Conservation (phyloP, 805 yeast genomes). For the Monosporozyma yasuniensis region DNA sequence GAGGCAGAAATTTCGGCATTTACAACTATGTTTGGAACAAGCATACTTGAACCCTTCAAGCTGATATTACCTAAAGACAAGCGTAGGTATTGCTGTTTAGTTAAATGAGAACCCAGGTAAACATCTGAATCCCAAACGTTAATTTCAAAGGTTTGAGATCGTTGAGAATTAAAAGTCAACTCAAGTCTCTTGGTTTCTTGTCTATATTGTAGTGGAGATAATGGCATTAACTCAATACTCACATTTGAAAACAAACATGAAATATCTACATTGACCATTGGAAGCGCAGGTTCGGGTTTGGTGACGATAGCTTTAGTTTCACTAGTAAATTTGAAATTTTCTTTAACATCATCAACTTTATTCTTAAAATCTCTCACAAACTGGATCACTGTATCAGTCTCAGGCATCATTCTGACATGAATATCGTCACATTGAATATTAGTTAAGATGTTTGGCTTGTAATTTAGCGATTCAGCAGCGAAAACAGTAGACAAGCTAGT, state of each 20-base stretch:
- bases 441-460: constrained; percentile 11
- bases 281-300: background rate
- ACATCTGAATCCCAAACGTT: constrained; percentile 21
- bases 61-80: constrained; percentile 20
- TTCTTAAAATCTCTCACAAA: constrained; percentile 10
- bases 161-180: constrained; percentile 12
- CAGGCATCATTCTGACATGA: constrained; percentile 17
- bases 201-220: constrained; percentile 18
- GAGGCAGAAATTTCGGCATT: constrained; percentile 13
- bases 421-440: constrained; percentile 15
- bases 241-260: constrained; percentile 14
- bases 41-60: constrained; percentile 5
- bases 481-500: constrained; percentile 13
- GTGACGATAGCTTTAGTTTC: background rate
- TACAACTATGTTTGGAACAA: constrained; percentile 1
- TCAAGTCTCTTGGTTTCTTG: constrained; percentile 19
- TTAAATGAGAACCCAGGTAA: constrained; percentile 19
- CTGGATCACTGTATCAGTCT: constrained; percentile 11
- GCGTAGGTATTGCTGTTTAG: constrained; percentile 22
- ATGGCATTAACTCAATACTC: constrained; percentile 19
- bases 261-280: constrained; percentile 4
- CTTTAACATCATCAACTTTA: constrained; percentile 1
- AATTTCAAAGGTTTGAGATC: constrained; percentile 10
- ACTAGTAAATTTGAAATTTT: background rate
- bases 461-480: constrained; percentile 14